A percentile compares a stretch with the other conserved stretches of the same genome.
Conservation (phyloP, 805 yeast species). For the Maudiozyma serrabonitensis region DNA sequence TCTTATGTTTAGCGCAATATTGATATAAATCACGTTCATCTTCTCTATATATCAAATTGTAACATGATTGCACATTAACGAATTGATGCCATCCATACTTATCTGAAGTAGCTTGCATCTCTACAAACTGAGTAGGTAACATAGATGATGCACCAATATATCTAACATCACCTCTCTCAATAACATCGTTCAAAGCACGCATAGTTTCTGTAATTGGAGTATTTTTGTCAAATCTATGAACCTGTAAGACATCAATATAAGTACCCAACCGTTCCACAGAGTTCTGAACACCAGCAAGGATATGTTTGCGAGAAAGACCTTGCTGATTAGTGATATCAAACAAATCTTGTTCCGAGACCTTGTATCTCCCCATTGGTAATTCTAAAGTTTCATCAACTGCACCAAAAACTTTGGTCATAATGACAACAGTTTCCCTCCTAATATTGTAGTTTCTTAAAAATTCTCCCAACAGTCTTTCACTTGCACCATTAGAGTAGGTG, state of each 20-base stretch:
- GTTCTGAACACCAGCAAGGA: slow-evolving; percentile 34
- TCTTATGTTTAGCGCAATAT: slow-evolving; percentile 40
- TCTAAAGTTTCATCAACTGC: slow-evolving; percentile 23
- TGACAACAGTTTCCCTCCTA: slow-evolving; percentile 44
- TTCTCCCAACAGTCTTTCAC: slow-evolving; percentile 43
- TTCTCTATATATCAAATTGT: slow-evolving; percentile 47
- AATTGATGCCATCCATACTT: slow-evolving; percentile 34
- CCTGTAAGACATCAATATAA: slow-evolving; percentile 40
- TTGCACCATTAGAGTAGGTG: slow-evolving; percentile 37
- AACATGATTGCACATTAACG: slow-evolving; percentile 48
- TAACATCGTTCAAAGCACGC: slow-evolving; percentile 39
- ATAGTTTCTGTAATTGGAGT: slow-evolving; percentile 42
- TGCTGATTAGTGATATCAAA: slow-evolving; percentile 27
- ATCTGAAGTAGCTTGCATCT: slow-evolving; percentile 47
- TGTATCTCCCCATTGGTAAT: slow-evolving; percentile 15
- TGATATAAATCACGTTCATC: slow-evolving; percentile 55
- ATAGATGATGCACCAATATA: slow-evolving; percentile 41
- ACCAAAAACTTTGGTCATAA: slow-evolving; percentile 37
- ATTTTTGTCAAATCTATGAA: slow-evolving; percentile 40
- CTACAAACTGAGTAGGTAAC: slow-evolving; percentile 46
- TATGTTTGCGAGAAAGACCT: slow-evolving; percentile 40
- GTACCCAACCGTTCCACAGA: slow-evolving; percentile 39
- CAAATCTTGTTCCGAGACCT: not conserved
- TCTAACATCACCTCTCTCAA: slow-evolving; percentile 33
- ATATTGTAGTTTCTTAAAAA: slow-evolving; percentile 43